A percentile compares a stretch with the other conserved stretches of the same genome.
These are phyloP conservation scores for Elaeis guineensis DNA, from an alignment of 176 grass and related monocot species.

Conservation along the genomic window DNA sequence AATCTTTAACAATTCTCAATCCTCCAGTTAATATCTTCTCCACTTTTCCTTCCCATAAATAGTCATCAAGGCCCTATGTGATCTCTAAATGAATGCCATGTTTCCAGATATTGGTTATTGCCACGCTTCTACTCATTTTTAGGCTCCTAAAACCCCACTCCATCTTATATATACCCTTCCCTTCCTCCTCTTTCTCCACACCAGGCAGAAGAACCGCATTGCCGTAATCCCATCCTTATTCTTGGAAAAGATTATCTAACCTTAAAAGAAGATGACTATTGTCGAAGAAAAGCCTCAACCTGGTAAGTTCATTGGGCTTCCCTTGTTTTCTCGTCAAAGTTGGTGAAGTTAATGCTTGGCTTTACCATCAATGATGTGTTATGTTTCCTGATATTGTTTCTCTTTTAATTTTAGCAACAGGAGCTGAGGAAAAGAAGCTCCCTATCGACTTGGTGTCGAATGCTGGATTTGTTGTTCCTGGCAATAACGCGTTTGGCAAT, in stretches of 20 bases:
- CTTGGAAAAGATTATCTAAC: too few species aligned
- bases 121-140: too few species aligned
- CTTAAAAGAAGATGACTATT: conserved; percentile 53
- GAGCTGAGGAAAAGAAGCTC: conserved; percentile 25
- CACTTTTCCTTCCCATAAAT: not conserved
- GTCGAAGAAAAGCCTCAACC: conserved; percentile 41
- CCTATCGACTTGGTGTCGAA: conserved; percentile 46
- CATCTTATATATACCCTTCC: too few species aligned
- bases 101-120: too few species aligned
- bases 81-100: too few species aligned
- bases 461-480: conserved; percentile 63
- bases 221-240: not conserved
- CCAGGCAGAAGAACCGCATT: conserved; percentile 10
- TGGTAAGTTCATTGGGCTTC: conserved; percentile 25
- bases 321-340: not conserved
- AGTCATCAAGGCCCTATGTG: too few species aligned
- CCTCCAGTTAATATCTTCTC: not conserved
- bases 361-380: not conserved
- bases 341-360: not conserved
- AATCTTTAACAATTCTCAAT: not conserved
- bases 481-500: conserved; percentile 65
- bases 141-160: too few species aligned
- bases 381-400: too few species aligned
- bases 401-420: conserved; percentile 19
- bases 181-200: too few species aligned